Percentiles rank a stretch among this genome's conserved stretches.
phyloP scores from a whole-genome alignment of 2,329 filamentous ascomycete species.

The Fusarium falciforme region DNA sequence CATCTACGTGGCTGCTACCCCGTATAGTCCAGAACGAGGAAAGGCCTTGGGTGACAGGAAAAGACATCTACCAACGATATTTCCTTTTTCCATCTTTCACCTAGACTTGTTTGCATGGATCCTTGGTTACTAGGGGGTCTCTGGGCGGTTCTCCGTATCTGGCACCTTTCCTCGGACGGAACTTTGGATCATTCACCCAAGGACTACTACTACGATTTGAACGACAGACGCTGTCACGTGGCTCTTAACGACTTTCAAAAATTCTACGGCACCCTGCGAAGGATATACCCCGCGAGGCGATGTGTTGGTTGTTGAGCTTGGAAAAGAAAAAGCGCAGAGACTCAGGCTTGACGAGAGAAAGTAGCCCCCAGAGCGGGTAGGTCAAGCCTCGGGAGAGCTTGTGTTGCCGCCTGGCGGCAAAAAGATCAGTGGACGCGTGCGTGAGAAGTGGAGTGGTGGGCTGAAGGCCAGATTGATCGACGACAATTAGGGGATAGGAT shows the following conservation, averaged over 20 bases:
- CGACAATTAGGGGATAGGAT: slow-evolving; percentile 39
- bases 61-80: slow-evolving; percentile 44
- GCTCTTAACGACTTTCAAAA: slow-evolving; percentile 51
- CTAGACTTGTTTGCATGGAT: slow-evolving; percentile 46
- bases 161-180: slow-evolving; percentile 45
- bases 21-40: slow-evolving; percentile 3
- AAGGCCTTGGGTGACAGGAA: slow-evolving; percentile 19
- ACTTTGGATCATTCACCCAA: slow-evolving; percentile 50
- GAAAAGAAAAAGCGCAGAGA: slow-evolving; percentile 46
- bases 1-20: neutral
- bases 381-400: slow-evolving; percentile 43
- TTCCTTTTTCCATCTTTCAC: slow-evolving; percentile 44
- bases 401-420: slow-evolving; percentile 39
- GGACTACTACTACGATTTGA: slow-evolving; percentile 49
- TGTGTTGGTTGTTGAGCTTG: slow-evolving; percentile 52
- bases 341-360: slow-evolving; percentile 39
- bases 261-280: slow-evolving; percentile 53
- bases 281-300: slow-evolving; percentile 56
- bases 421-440: slow-evolving; percentile 45
- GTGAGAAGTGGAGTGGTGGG: slow-evolving; percentile 50
- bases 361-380: slow-evolving; percentile 32
- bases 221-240: slow-evolving; percentile 52
- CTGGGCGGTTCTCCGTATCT: slow-evolving; percentile 43
- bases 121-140: slow-evolving; percentile 45
- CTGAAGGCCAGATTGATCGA: slow-evolving; percentile 47